Percentiles rank a stretch among this genome's conserved stretches.
These are phyloP conservation scores for Polyporus arcularius DNA, from an alignment of 768 basidiomycete species.

Conservation along the genomic window DNA sequence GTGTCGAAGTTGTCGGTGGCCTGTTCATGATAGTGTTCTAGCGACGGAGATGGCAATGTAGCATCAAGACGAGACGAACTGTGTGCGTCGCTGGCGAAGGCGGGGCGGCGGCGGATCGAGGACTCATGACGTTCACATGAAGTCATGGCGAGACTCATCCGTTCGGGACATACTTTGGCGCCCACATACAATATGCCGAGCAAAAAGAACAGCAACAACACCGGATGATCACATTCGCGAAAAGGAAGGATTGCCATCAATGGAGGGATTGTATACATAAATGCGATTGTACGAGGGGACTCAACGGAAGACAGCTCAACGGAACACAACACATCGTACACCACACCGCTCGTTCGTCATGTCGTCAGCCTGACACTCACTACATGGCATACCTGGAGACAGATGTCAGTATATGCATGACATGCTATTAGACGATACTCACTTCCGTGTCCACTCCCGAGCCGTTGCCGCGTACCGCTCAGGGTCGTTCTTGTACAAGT, in stretches of 20 bases:
- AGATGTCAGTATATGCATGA: neutral
- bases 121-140: too few species aligned
- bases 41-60: neutral
- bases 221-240: neutral
- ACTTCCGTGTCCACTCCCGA: slow-evolving; percentile 99
- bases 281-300: slow-evolving; percentile 13
- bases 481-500: slow-evolving; percentile 99
- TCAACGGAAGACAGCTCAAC: slow-evolving; percentile 13
- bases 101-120: too few species aligned
- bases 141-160: too few species aligned
- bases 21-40: too few species aligned
- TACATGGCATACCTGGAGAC: slow-evolving; percentile 55
- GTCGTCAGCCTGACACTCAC: slow-evolving; percentile 20
- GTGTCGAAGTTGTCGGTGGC: too few species aligned
- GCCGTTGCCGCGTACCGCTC: slow-evolving; percentile 97
- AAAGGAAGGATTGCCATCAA: slow-evolving; percentile 11
- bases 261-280: slow-evolving; percentile 18
- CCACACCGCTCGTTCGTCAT: slow-evolving; percentile 18
- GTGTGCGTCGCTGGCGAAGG: too few species aligned
- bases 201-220: neutral
- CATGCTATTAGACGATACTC: slow-evolving; percentile 30
- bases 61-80: too few species aligned
- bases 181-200: too few species aligned
- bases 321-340: slow-evolving; percentile 25
- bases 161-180: too few species aligned